These are phyloP conservation scores for Microdochium paspali DNA, from an alignment of 2,329 filamentous ascomycete species.

Conservation along the genomic window DNA sequence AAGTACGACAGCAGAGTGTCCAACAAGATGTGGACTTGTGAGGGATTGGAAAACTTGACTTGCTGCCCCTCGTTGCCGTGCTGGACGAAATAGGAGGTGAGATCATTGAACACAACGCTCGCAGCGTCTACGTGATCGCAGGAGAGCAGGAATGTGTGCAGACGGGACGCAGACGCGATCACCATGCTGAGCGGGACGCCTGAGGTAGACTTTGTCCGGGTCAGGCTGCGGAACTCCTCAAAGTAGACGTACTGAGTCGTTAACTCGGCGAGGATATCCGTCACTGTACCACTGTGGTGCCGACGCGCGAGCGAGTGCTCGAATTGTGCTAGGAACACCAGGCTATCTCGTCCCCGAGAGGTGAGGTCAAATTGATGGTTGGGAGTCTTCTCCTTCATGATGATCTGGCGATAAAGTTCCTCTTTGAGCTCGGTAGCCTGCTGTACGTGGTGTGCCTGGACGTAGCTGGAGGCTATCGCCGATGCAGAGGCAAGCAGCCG, in stretches of 20 bases:
- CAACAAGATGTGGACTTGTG: constrained; percentile 20
- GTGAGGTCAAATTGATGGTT: constrained; percentile 20
- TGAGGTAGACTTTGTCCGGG: constrained; percentile 22
- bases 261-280: constrained; percentile 30
- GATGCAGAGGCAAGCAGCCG: constrained; percentile 21
- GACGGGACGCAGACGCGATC: constrained; percentile 20
- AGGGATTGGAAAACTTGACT: constrained; percentile 13
- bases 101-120: constrained; percentile 17
- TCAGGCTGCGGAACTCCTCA: constrained; percentile 24
- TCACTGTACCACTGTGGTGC: constrained; percentile 19
- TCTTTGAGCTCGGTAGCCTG: constrained; percentile 21
- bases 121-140: constrained; percentile 14
- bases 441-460: constrained; percentile 19
- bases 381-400: constrained; percentile 23
- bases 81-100: constrained; percentile 18
- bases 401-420: constrained; percentile 26
- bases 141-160: constrained; percentile 19
- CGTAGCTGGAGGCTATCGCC: constrained; percentile 25
- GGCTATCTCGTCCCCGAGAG: constrained; percentile 20
- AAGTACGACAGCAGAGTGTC: constrained; percentile 22
- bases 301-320: constrained; percentile 25
- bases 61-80: constrained; percentile 17
- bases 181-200: constrained; percentile 20
- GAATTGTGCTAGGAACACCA: constrained; percentile 33
- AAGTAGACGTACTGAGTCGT: constrained; percentile 31